These are phyloP conservation scores for Amanita polypyramis DNA, from an alignment of 768 basidiomycete species.

Conservation along the genomic window DNA sequence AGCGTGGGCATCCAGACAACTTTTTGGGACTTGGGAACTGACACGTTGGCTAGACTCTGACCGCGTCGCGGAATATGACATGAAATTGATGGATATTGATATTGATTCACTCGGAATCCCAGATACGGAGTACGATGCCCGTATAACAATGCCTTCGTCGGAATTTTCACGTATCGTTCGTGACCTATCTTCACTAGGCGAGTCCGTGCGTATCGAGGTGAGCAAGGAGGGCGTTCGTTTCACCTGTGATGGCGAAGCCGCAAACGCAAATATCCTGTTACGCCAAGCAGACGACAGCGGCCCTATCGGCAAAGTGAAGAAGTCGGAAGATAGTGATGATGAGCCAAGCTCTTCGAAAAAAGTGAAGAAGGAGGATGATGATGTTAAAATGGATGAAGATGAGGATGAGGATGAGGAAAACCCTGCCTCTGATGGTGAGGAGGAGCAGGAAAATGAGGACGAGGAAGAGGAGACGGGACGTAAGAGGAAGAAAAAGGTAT, in stretches of 20 bases:
- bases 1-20: constrained; percentile 43
- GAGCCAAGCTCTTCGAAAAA: constrained; percentile 30
- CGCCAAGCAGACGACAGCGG: constrained; percentile 54
- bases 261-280: constrained; percentile 79
- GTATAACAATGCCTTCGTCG: constrained; percentile 72
- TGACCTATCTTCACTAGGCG: constrained; percentile 83
- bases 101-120: constrained; percentile 91
- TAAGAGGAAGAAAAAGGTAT: constrained; percentile 67
- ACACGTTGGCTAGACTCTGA: constrained; percentile 53
- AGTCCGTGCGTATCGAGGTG: constrained; percentile 92
- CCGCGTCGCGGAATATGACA: constrained; percentile 94
- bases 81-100: constrained; percentile 99
- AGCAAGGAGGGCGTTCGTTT: constrained; percentile 94
- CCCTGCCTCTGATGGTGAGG: constrained; percentile 29
- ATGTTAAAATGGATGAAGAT: constrained; percentile 33
- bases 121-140: constrained; percentile 94
- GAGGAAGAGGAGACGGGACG: constrained; percentile 45
- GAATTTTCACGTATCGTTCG: constrained; percentile 93
- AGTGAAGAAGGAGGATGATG: constrained; percentile 35
- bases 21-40: not conserved
- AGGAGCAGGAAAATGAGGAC: constrained; percentile 42
- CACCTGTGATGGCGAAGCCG: constrained; percentile 86
- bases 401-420: constrained; percentile 35
- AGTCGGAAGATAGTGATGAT: constrained; percentile 28
- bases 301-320: constrained; percentile 30